Base-by-base conservation (phyloP, 1,284 basidiomycete species). In the Grifola frondosa region DNA sequence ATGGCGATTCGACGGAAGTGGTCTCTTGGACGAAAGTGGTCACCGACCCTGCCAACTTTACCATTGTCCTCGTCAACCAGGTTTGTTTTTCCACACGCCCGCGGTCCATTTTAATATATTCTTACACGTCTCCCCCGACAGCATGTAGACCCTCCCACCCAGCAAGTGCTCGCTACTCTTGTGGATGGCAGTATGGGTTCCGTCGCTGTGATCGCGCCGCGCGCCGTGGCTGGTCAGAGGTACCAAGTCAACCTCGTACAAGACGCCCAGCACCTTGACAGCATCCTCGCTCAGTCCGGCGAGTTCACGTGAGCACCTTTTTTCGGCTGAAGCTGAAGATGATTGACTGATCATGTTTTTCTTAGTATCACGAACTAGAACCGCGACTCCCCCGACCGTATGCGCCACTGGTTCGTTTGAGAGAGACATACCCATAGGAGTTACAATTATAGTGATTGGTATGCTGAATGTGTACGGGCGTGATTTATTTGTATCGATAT, bases 161-260 rank as follows among this genome's bases (percentile, higher is more conserved):
- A 53, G 53, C 68, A 80, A 58, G 55, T 81, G 32, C 68, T 89
- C 31, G 64, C 63, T 20, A 67, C 75, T 19, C 56, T 71, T 19
- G 77, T 84, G 33, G 68, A 75, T 40, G 77, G 74, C 16, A 66
- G 61, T 26, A 39, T 59, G 1, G 61, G 60, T 11, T 60, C 53
- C 3, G 56, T 66, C 30, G 50, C 48, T 7, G 66, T 81, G 40
- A 71, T 66, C 57, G 63, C 78, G 8, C 82, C 84, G 2, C 73
- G 67, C 41, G 73, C 69, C 29, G 81, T 75, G 9, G 46, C 62
- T 13, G 81, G 81, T 47, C 42, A 50, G 21, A 66, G 59, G 40
- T 89, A 74, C 77, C 81, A 78, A 42, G 73, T 92, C 62, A 89
- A 91, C 70, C 63, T 92, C 24, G 78, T 84, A 50, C 54, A 70